phyloP scores from a whole-genome alignment of 192 early-diverging fungal species.

The Dimargaris cristalligena region DNA sequence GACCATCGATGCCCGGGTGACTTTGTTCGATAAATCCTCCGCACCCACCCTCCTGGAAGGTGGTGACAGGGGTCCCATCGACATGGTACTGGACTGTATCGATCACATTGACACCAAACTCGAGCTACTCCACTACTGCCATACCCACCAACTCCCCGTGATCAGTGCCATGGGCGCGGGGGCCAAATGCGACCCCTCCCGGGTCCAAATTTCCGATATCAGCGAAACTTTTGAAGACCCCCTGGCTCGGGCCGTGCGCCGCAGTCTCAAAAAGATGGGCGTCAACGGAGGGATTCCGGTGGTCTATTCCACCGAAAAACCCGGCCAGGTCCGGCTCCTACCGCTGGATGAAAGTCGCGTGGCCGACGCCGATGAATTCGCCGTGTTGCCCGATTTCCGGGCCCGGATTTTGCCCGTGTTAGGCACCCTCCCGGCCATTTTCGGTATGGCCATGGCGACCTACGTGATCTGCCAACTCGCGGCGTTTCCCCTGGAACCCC shows the following conservation, averaged over 20 bases:
- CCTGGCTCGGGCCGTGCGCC: constrained; percentile 69
- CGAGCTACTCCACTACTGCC: constrained; percentile 75
- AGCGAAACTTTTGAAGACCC: constrained; percentile 89
- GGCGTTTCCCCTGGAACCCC: constrained; percentile 46
- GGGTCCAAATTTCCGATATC: constrained; percentile 92
- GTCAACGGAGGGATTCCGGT: constrained; percentile 74
- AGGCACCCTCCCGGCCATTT: constrained; percentile 85
- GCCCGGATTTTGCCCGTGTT: constrained; percentile 68
- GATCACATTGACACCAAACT: constrained; percentile 94
- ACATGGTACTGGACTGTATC: constrained; percentile 76
- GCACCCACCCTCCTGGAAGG: constrained; percentile 56
- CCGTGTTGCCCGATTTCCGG: constrained; percentile 85
- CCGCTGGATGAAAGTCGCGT: constrained; percentile 73
- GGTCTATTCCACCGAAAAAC: constrained; percentile 91
- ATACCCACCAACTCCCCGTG: constrained; percentile 49
- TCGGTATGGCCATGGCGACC: constrained; percentile 83
- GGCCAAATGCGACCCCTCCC: constrained; percentile 91
- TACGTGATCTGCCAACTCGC: constrained; percentile 58
- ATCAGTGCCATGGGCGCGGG: constrained; percentile 95
- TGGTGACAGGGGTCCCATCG: constrained; percentile 26
- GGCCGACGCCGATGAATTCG: constrained; percentile 72
- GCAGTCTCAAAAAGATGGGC: constrained; percentile 47
- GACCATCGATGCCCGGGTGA: constrained; percentile 55
- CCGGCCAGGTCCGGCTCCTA: constrained; percentile 73
- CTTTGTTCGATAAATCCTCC: constrained; percentile 52